A percentile compares a stretch with the other conserved stretches of the same genome.
These are phyloP conservation scores for Emergomyces pasteurianus DNA, from an alignment of 2,329 filamentous ascomycete species.

Conservation along the genomic window DNA sequence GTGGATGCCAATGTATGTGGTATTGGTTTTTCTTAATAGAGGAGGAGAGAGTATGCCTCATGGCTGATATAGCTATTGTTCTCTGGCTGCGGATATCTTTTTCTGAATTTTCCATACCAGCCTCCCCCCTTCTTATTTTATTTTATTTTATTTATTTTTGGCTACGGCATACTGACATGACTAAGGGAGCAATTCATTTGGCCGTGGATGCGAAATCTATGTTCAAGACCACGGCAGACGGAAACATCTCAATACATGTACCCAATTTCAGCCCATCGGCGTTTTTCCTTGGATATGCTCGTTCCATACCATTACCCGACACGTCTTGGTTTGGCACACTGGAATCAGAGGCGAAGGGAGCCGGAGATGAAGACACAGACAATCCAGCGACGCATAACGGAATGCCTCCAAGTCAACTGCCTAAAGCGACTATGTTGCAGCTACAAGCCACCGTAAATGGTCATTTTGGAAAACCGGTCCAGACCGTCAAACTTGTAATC, in stretches of 20 bases:
- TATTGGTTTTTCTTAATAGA: not conserved
- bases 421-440: constrained; percentile 16
- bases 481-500: constrained; percentile 14
- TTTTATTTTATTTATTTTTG: not conserved
- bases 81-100: not conserved
- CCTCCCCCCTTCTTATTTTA: too few relatives aligned
- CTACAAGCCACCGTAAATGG: constrained; percentile 24
- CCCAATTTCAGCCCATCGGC: constrained; percentile 17
- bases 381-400: constrained; percentile 1
- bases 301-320: constrained; percentile 23
- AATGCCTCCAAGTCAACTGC: constrained; percentile 4
- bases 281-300: constrained; percentile 23
- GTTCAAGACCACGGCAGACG: constrained; percentile 20
- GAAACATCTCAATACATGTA: constrained; percentile 19
- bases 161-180: not conserved
- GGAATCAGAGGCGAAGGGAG: constrained; percentile 7
- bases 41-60: not conserved
- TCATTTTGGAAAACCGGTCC: constrained; percentile 15
- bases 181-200: constrained; percentile 22
- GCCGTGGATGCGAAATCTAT: constrained; percentile 25
- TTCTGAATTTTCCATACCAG: not conserved
- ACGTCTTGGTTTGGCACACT: constrained; percentile 10
- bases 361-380: constrained; percentile 11
- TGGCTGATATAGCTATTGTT: not conserved
- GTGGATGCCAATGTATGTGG: constrained; percentile 25